Conservation (phyloP, 2,329 filamentous ascomycete species). For the Aspergillus piperis region DNA sequence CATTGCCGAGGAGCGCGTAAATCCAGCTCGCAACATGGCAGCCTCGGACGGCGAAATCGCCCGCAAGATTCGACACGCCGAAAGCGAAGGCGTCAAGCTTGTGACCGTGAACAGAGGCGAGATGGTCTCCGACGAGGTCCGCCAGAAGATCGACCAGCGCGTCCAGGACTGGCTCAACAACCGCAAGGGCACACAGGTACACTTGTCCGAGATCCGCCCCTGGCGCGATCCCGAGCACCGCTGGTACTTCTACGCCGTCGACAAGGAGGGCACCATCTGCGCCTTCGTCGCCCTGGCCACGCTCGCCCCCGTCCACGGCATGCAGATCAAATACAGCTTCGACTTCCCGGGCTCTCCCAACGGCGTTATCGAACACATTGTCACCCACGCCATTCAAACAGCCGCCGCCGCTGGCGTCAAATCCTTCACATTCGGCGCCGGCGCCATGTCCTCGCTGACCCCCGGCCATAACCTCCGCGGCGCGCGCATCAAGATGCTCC, state of each 20-base stretch:
- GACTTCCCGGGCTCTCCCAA: conserved; percentile 87
- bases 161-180: conserved; percentile 77
- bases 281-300: conserved; percentile 82
- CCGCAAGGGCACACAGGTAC: conserved; percentile 83
- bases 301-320: conserved; percentile 77
- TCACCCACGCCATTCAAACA: conserved; percentile 69
- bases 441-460: conserved; percentile 71
- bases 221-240: conserved; percentile 84
- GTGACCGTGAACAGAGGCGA: conserved; percentile 69
- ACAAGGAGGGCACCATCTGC: conserved; percentile 69
- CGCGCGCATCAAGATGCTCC: conserved; percentile 76
- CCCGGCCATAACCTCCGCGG: conserved; percentile 81
- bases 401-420: conserved; percentile 61
- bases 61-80: conserved; percentile 76
- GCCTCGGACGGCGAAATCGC: conserved; percentile 66
- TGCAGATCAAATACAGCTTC: conserved; percentile 95
- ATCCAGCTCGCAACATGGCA: conserved; percentile 68
- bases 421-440: conserved; percentile 82
- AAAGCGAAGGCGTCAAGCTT: conserved; percentile 81
- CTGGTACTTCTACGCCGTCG: conserved; percentile 80
- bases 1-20: conserved; percentile 83
- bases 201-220: conserved; percentile 84
- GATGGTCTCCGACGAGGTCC: conserved; percentile 65
- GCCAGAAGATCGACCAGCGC: conserved; percentile 67
- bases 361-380: conserved; percentile 81